Base-by-base conservation (phyloP, 1,139 yeast species). In the Ashbya aceris region DNA sequence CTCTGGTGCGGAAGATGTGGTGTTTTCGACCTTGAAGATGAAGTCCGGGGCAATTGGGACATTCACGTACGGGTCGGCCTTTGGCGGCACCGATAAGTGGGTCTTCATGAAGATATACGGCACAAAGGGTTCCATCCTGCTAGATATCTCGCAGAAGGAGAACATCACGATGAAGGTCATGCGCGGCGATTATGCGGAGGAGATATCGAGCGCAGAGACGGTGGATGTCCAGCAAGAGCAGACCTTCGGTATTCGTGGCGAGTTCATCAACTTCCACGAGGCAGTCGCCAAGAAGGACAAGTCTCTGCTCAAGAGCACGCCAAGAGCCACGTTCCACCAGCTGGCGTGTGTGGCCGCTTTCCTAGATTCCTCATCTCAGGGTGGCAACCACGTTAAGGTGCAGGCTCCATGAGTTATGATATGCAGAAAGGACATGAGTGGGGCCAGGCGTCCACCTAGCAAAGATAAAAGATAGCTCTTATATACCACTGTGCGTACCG, bases 311-410 rank as follows among this genome's bases (percentile, higher is more conserved):
- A 66, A 64, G 34, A 75, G 79, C 31, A 70, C 79, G 12, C 94
- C 95, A 17, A 79, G 75, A 49, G 73, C 70, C 48, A 87, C 94
- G 8, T 87, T 83, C 77, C 96, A 87, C 64, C 96, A 89, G 62
- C 76, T 87, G 63, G 95, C 96, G 8, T 75, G 85, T 53, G 77
- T 89, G 45, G 93, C 77, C 43, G 96, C 96, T 34, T 83, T 85
- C 48, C 65, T 89, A 38, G 80, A 82, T 49, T 80, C 93, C 45
- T 75, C 87, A 33, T 60, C 70, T 35, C 65, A 71, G 39, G 68
- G 70, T 43, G 95, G 95, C 50, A 63, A 67, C 42, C 64, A 73
- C 34, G 79, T 79, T 28, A 62, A 62, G 43, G 83, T 85, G 29
- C 71, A 63, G 42, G 57, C 3, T 3, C 35, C 35, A 4, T 32